Conservation (phyloP, 768 basidiomycete species). For the Lanmaoa rubissima region DNA sequence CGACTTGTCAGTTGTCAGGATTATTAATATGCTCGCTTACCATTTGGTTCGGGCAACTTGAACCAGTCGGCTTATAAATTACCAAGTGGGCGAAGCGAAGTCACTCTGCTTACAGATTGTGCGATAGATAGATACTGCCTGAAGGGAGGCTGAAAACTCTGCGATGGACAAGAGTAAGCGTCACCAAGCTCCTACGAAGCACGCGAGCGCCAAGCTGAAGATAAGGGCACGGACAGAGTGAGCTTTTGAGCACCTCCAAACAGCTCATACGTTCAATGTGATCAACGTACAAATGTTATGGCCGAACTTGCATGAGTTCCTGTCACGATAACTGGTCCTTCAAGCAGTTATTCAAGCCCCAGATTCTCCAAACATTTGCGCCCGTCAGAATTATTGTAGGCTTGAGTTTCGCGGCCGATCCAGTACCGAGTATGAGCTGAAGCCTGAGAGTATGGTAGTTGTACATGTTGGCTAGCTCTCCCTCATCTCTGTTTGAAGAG, state of each 20-base stretch:
- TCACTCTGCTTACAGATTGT: background rate
- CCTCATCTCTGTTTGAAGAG: too few relatives aligned
- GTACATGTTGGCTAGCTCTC: too few relatives aligned
- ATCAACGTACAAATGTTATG: background rate
- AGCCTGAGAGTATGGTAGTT: too few relatives aligned
- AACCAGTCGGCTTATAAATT: conserved; percentile 1
- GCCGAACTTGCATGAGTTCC: background rate
- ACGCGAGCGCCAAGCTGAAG: background rate
- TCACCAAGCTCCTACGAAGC: background rate
- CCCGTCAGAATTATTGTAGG: too few relatives aligned
- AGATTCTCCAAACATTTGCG: too few relatives aligned
- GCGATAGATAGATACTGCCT: background rate
- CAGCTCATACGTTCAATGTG: background rate
- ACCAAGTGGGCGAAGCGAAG: background rate
- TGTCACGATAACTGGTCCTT: background rate
- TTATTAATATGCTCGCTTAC: background rate
- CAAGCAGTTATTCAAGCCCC: background rate
- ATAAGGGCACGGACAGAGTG: background rate
- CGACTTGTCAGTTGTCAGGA: background rate
- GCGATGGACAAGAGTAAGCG: background rate
- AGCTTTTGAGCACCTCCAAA: too few relatives aligned
- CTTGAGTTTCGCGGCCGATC: too few relatives aligned
- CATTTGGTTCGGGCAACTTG: background rate
- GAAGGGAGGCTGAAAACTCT: background rate
- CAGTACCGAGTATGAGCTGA: too few relatives aligned